Percentiles rank a stretch among this genome's conserved stretches.
phyloP scores from a whole-genome alignment of 2,329 filamentous ascomycete genomes.

The Cordyceps cateniannulata region DNA sequence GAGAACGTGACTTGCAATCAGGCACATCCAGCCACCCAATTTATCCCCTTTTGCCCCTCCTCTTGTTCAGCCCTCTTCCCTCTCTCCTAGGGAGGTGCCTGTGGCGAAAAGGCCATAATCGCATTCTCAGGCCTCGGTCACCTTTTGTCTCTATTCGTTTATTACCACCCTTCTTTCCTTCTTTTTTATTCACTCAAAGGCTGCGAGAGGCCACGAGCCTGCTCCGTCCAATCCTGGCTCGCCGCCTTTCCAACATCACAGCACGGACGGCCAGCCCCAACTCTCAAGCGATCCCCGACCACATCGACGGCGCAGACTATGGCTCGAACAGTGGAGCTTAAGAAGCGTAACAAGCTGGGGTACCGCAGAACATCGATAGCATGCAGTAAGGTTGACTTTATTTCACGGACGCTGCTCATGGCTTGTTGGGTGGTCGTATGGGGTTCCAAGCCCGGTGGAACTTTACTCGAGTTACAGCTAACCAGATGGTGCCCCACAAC shows the following conservation, averaged over 20 bases:
- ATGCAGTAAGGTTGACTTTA: conserved; percentile 61
- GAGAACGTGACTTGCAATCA: neutral
- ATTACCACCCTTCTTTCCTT: neutral
- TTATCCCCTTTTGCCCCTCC: conserved; percentile 1
- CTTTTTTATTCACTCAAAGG: neutral
- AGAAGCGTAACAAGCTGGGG: conserved; percentile 73
- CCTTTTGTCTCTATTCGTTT: neutral
- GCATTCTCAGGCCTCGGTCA: neutral
- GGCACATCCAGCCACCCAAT: neutral
- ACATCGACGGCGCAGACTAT: conserved; percentile 5
- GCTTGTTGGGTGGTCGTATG: neutral
- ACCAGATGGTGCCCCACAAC: neutral
- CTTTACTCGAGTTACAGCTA: neutral
- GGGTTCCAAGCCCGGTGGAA: neutral
- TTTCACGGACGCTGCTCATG: neutral
- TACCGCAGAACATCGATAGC: conserved; percentile 88
- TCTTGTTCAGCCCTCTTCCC: neutral
- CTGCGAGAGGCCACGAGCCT: neutral
- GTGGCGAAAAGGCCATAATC: neutral
- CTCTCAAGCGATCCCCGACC: conserved; percentile 7
- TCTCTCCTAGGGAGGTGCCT: neutral
- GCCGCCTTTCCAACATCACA: neutral
- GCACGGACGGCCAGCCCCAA: neutral
- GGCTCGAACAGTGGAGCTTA: conserved; percentile 30
- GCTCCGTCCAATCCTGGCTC: neutral